phyloP scores from a whole-genome alignment of 2,329 filamentous ascomycete genomes.

The Neophaeococcomyces mojaviensis region DNA sequence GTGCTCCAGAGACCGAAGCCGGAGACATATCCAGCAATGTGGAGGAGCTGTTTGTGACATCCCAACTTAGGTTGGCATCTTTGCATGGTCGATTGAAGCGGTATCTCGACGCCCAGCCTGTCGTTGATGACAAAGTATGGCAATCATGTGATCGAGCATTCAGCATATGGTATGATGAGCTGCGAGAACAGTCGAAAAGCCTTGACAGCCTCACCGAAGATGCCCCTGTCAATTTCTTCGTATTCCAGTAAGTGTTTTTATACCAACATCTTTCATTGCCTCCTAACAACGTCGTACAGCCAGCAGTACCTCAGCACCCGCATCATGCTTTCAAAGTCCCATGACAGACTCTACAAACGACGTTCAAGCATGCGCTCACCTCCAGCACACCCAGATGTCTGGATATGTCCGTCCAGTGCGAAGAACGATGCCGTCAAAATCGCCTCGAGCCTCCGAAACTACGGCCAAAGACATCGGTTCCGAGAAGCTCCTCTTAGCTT shows the following conservation, averaged over 20 bases:
- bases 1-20: neutral
- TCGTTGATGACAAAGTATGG: slow-evolving; percentile 7
- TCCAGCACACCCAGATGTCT: slow-evolving; percentile 1
- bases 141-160: slow-evolving; percentile 5
- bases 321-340: slow-evolving; percentile 3
- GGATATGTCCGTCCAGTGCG: slow-evolving; percentile 5
- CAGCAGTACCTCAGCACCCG: slow-evolving; percentile 7
- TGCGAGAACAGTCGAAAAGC: slow-evolving; percentile 1
- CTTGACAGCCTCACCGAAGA: slow-evolving; percentile 5
- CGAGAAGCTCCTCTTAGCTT: slow-evolving; percentile 7
- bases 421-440: slow-evolving; percentile 8
- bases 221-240: slow-evolving; percentile 8
- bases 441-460: slow-evolving; percentile 8
- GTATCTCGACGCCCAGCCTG: slow-evolving; percentile 4
- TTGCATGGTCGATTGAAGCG: slow-evolving; percentile 5
- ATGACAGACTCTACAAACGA: slow-evolving; percentile 4
- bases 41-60: slow-evolving; percentile 9
- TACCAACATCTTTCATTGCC: too few relatives aligned
- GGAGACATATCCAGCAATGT: neutral
- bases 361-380: neutral
- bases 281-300: neutral
- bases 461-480: slow-evolving; percentile 7
- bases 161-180: slow-evolving; percentile 7
- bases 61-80: slow-evolving; percentile 6
- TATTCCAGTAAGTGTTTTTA: slow-evolving; percentile 9